Evolutionary conservation across 169 alveolate species (phyloP).

Genomic region (Eimeria falciformis): DNA sequence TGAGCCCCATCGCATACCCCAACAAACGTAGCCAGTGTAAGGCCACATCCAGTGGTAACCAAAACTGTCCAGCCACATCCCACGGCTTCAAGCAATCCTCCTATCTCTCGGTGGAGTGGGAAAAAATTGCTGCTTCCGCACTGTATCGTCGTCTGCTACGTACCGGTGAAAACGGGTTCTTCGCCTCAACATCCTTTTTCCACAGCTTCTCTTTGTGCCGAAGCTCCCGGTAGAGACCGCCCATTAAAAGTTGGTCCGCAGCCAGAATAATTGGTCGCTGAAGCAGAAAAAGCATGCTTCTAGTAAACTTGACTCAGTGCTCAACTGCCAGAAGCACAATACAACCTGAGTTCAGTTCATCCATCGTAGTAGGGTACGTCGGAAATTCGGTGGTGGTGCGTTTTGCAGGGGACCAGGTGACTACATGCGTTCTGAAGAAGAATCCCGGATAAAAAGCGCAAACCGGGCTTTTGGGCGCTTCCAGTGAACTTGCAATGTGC

Average conservation of each 20-base stretch:
- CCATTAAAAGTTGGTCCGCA: constrained; percentile 89
- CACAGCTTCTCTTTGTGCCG: constrained; percentile 79
- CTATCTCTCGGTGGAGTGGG: no score
- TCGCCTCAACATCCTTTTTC: constrained; percentile 79
- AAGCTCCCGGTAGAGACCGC: constrained; percentile 82
- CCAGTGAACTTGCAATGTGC: neutral
- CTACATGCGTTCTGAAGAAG: neutral
- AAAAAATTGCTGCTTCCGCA: no score
- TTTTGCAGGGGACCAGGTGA: no score
- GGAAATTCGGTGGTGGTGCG: neutral
- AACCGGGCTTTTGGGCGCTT: neutral
- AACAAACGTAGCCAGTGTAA: no score
- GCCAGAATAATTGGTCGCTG: constrained; percentile 84
- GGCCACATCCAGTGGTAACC: no score
- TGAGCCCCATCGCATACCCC: no score
- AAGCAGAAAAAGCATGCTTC: neutral
- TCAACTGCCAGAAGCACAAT: no score
- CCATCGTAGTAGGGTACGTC: neutral
- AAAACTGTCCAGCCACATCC: no score
- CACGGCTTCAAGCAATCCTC: no score
- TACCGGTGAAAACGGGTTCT: constrained; percentile 80
- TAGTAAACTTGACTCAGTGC: no score
- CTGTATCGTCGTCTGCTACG: neutral
- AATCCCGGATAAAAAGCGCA: neutral
- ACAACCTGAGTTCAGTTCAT: no score